These are phyloP conservation scores for Nakazawaea anatomiae DNA, from an alignment of 805 yeast genomes.

Conservation along the genomic window DNA sequence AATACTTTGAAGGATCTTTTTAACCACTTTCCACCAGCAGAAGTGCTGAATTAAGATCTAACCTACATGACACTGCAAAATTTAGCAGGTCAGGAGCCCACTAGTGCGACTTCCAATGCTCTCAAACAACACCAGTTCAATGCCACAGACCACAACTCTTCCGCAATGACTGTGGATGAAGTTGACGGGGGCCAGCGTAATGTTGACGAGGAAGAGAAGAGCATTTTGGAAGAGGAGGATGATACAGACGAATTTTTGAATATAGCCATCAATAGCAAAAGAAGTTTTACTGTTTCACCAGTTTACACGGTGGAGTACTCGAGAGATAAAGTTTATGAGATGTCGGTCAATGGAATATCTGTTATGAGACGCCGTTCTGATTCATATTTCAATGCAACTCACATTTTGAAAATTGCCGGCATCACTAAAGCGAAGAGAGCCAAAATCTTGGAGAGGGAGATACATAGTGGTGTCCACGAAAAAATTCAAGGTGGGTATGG, in stretches of 20 bases:
- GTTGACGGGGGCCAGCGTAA: background rate
- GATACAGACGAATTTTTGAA: constrained; percentile 8
- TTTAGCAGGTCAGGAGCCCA: background rate
- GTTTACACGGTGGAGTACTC: constrained; percentile 76
- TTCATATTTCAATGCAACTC: constrained; percentile 93
- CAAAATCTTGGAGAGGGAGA: constrained; percentile 85
- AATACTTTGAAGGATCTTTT: background rate
- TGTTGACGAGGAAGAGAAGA: background rate
- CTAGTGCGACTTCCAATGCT: background rate
- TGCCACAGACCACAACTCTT: constrained; percentile 1
- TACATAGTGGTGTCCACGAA: constrained; percentile 85
- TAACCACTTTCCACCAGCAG: background rate
- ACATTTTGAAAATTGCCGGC: constrained; percentile 86
- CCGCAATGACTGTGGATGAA: constrained; percentile 5
- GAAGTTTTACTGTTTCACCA: constrained; percentile 16
- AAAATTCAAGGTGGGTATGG: constrained; percentile 98
- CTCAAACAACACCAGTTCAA: background rate
- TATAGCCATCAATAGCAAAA: background rate
- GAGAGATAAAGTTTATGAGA: constrained; percentile 80
- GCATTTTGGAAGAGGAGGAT: constrained; percentile 2
- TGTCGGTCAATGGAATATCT: constrained; percentile 59
- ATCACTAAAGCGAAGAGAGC: constrained; percentile 94
- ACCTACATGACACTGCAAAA: background rate
- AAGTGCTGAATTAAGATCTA: background rate
- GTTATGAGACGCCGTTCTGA: constrained; percentile 74